A percentile compares a stretch with the other conserved stretches of the same genome.
Conservation (phyloP, 2,329 filamentous ascomycete species). For the Penicillium occitanis region DNA sequence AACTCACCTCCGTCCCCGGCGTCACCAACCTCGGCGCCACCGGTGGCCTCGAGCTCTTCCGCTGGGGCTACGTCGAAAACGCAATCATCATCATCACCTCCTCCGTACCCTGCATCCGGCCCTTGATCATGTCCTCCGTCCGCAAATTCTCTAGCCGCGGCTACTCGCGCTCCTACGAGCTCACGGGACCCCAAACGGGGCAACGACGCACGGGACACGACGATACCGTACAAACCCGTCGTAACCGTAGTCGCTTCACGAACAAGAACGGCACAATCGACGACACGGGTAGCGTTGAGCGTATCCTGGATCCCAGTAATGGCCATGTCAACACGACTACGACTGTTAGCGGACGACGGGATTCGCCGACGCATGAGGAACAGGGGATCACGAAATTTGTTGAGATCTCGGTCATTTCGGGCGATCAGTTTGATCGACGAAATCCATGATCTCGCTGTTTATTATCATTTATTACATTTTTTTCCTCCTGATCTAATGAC, state of each 20-base stretch:
- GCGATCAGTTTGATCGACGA: constrained; percentile 8
- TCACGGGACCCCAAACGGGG: neutral
- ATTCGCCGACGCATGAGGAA: constrained; percentile 10
- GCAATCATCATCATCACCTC: constrained; percentile 34
- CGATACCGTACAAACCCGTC: neutral
- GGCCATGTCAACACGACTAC: constrained; percentile 4
- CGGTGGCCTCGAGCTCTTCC: constrained; percentile 25
- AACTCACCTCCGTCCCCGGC: constrained; percentile 25
- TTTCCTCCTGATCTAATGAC: neutral
- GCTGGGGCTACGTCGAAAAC: constrained; percentile 32
- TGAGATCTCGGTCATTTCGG: constrained; percentile 9
- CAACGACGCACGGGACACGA: constrained; percentile 1
- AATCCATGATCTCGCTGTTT: constrained; percentile 2
- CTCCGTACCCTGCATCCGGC: constrained; percentile 32
- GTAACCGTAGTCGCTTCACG: neutral
- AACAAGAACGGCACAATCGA: constrained; percentile 1
- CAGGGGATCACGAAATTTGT: constrained; percentile 3
- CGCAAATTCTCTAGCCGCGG: constrained; percentile 13
- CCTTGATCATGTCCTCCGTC: constrained; percentile 22
- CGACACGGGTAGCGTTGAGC: constrained; percentile 7
- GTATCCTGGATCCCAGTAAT: neutral
- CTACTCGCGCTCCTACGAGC: constrained; percentile 13
- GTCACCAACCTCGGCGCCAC: constrained; percentile 22
- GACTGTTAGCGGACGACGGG: neutral
- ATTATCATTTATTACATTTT: neutral